These are phyloP conservation scores for Phytophthora vignae DNA, from an alignment of 352 stramenopile genomes.

Conservation along the genomic window DNA sequence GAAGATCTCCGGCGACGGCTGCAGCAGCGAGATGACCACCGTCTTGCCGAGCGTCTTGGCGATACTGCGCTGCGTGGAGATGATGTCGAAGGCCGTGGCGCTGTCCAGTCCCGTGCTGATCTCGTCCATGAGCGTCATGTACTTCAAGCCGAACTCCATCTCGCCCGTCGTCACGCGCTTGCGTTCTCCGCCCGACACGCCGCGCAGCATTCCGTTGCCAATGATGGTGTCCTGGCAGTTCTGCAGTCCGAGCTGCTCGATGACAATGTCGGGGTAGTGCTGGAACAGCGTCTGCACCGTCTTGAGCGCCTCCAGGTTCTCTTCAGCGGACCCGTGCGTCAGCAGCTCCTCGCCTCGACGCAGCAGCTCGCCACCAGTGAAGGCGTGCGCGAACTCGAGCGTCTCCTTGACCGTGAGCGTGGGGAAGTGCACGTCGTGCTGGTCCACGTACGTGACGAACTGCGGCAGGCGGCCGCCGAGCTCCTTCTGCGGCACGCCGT, in stretches of 20 bases:
- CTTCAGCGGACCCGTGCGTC: slow-evolving; percentile 25
- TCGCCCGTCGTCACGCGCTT: slow-evolving; percentile 55
- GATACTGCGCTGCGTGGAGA: slow-evolving; percentile 51
- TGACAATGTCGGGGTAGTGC: slow-evolving; percentile 55
- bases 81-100: slow-evolving; percentile 68
- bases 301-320: slow-evolving; percentile 38
- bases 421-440: slow-evolving; percentile 58
- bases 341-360: slow-evolving; percentile 30
- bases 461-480: slow-evolving; percentile 44
- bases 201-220: slow-evolving; percentile 53
- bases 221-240: slow-evolving; percentile 59
- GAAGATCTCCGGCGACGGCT: slow-evolving; percentile 94
- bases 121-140: slow-evolving; percentile 85
- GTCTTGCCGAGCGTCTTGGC: slow-evolving; percentile 58
- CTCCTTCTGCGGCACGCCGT: slow-evolving; percentile 30
- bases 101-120: slow-evolving; percentile 70
- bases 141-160: slow-evolving; percentile 83
- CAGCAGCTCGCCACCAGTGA: slow-evolving; percentile 37
- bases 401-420: slow-evolving; percentile 57
- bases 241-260: slow-evolving; percentile 49
- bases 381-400: slow-evolving; percentile 48
- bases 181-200: slow-evolving; percentile 69
- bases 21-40: slow-evolving; percentile 82
- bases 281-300: slow-evolving; percentile 32
- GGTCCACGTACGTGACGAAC: slow-evolving; percentile 57